These are phyloP conservation scores for Candida krabiensis DNA, from an alignment of 805 yeast species.

Conservation along the genomic window DNA sequence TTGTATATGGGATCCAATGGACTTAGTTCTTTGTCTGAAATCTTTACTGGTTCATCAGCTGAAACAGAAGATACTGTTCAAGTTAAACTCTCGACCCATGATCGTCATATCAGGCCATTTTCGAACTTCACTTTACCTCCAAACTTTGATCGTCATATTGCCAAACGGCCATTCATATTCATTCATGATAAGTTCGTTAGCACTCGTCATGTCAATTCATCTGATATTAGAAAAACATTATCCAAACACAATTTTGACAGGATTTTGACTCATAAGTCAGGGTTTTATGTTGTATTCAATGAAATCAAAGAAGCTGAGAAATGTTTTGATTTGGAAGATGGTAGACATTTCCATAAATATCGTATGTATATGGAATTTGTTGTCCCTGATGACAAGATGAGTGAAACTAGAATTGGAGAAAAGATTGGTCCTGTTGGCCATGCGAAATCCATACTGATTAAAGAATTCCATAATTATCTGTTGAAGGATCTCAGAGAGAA, in stretches of 20 bases:
- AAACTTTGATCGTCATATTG: conserved; percentile 49
- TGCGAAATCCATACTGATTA: conserved; percentile 56
- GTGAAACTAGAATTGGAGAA: conserved; percentile 27
- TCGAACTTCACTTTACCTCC: conserved; percentile 40
- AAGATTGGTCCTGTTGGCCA: conserved; percentile 47
- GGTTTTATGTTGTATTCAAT: conserved; percentile 73
- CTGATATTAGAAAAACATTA: conserved; percentile 59
- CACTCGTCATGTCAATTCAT: conserved; percentile 45
- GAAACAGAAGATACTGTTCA: conserved; percentile 12
- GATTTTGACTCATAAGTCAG: conserved; percentile 59
- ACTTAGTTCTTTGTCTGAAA: conserved; percentile 5
- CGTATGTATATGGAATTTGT: conserved; percentile 58
- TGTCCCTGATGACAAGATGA: conserved; percentile 44
- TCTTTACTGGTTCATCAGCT: conserved; percentile 9
- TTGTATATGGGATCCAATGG: not conserved
- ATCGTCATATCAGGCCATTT: conserved; percentile 30
- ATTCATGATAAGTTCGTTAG: conserved; percentile 53
- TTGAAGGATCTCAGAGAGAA: conserved; percentile 74
- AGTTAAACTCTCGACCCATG: conserved; percentile 27
- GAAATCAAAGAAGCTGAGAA: conserved; percentile 54
- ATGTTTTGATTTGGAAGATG: conserved; percentile 64
- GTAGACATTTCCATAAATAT: conserved; percentile 46
- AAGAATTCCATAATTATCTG: conserved; percentile 63
- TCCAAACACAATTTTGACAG: conserved; percentile 65
- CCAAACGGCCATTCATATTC: conserved; percentile 57